Base-by-base conservation (phyloP, 139 green algal species). In the Zygnema cylindricum region DNA sequence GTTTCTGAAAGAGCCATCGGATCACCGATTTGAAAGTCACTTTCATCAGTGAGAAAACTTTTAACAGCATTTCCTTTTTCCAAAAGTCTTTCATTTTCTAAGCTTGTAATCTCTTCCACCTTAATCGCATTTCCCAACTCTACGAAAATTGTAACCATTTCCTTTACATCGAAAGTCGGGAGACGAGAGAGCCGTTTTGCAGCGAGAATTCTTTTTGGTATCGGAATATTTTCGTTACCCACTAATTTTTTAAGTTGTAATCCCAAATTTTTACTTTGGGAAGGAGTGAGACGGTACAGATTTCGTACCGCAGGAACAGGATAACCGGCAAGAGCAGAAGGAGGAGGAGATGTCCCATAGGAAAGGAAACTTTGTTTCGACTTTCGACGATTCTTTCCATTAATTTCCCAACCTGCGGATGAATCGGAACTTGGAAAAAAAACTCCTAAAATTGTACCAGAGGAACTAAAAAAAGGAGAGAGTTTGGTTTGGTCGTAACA, bases 11-110 rank as follows among this genome's bases (percentile, higher is more conserved):
- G n/a, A 25, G 36, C 71, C 16, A 11, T 16, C 36, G 16, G 11
- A 79, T 79, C 71, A 3, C 7, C 71, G 11, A 79, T 43, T 79
- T 79, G 11, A 43, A 79, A 79, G 71, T 79, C 71, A 16, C 71
- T 79, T 16, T 79, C 71, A 16, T 79, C 71, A 23, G 71, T 79
- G 11, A 79, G 38, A 43, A 7, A 79, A 16, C 71, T 79, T 41
- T 3, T 16, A 7, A 7, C 7, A 16, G 7, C 49, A 41, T 3
- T 41, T 43, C 71, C 71, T 7, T 7, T 16, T 11, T 7, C 71
- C 11, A 11, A 41, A 3, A 7, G 11, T 16, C 36, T 11, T 16
- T 41, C 71, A 63, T 16, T 16, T 63, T 63, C 49, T 63, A 7
- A 7, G 16, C 7, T 16, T 25, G 49, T 63, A n/a, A n/a, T n/a